Conservation (phyloP, 306 rosid genomes). For the Citrullus mucosospermus region DNA sequence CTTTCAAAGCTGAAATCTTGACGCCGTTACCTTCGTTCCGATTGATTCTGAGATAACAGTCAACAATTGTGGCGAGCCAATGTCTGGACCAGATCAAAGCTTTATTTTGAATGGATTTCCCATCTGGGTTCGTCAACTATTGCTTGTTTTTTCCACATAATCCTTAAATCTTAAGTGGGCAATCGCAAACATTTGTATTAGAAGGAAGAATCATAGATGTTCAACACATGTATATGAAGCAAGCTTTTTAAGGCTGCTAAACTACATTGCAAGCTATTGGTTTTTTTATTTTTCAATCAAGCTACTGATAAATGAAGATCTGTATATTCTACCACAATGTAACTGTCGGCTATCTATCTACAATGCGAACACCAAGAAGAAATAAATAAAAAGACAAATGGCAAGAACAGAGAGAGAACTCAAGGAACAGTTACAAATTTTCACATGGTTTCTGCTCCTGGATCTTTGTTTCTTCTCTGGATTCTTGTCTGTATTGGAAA, state of each 20-base stretch:
- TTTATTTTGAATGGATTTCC: neutral
- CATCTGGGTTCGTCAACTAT: neutral
- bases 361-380: neutral
- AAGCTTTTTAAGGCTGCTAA: neutral
- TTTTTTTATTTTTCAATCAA: neutral
- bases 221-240: neutral
- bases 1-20: neutral
- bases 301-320: neutral
- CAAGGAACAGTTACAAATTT: constrained; percentile 13
- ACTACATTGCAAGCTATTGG: neutral
- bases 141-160: neutral
- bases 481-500: neutral
- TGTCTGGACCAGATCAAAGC: neutral
- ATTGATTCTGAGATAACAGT: neutral
- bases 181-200: neutral
- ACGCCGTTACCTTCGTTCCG: neutral
- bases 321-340: neutral
- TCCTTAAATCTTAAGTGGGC: neutral
- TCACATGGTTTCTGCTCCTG: constrained; percentile 5
- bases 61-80: neutral
- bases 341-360: constrained; percentile 8
- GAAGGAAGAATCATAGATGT: neutral
- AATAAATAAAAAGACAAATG: neutral
- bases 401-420: neutral
- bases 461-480: neutral